Base-by-base conservation (phyloP, 768 basidiomycete species). In the Xerocomus brunneocitrinus region DNA sequence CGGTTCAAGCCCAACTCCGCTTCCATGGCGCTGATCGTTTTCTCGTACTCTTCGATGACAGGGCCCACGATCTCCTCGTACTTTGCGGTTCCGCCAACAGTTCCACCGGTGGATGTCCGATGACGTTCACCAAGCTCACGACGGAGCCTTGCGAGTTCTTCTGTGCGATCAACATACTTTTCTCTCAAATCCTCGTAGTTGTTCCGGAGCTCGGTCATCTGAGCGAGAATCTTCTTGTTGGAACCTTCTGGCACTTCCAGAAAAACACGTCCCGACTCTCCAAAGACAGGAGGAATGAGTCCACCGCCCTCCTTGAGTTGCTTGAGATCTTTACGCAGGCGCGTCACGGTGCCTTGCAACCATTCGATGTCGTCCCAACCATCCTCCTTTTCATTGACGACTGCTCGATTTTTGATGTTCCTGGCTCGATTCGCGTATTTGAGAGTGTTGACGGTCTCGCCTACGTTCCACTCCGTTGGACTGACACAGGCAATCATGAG, bases 361-460 rank as follows among this genome's bases (percentile, higher is more conserved):
- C 97, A 95, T 66, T 98, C 95, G 3, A 98, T 75, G 67, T 99
- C 97, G 58, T 98, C 95, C 97, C 97, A 99, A 10, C 97, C 97
- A 49, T 93, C 91, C 73, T 99, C 97, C 63, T 85, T 87, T 72
- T 95, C 91, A 64, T 94, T 95, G 49, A 95, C 79, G 32, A 89
- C 83, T 3, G 91, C 95, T 42, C 85, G 80, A 63, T 99, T 99
- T 74, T 95, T 95, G 76, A 99, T 99, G 65, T 97, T 98, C 58
- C 94, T 76, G 10, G 97, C 97, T 35, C 97, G 88, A 61, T 97
- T 95, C 32, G 95, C 97, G 65, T 98, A 99, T 70, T 97, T 97
- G 68, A 98, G 77, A 13, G 92, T 95, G 66, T 92, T 93, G 54
- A 98, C 78, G 0, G 97, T 99, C 72, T 99, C 97, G 55, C 78